These are phyloP conservation scores for Candida coleopterorum DNA, from an alignment of 805 yeast species.

Conservation along the genomic window DNA sequence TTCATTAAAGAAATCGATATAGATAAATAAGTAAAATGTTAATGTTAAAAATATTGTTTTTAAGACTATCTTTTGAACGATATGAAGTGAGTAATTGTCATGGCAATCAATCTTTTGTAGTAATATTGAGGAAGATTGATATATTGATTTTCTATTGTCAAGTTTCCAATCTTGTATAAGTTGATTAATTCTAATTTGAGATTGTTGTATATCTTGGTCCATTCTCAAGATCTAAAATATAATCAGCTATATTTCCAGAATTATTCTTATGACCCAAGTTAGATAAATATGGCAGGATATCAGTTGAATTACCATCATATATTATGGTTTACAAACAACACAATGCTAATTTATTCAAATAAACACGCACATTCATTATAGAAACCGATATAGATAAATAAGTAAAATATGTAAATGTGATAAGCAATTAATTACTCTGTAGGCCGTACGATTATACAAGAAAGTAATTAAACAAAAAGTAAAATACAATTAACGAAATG, in stretches of 20 bases:
- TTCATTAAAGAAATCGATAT: no score
- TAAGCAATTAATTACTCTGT: no score
- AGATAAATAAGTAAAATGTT: constrained; percentile 59
- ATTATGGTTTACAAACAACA: no score
- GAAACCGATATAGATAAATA: no score
- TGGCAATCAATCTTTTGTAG: constrained; percentile 19
- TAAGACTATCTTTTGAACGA: constrained; percentile 48
- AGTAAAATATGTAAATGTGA: no score
- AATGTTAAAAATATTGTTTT: constrained; percentile 61
- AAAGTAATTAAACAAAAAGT: no score
- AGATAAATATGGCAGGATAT: constrained; percentile 45
- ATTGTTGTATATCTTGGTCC: constrained; percentile 20
- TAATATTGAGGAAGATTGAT: constrained; percentile 42
- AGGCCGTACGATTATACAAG: no score
- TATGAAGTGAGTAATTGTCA: constrained; percentile 32
- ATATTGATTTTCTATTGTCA: constrained; percentile 12
- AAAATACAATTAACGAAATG: no score
- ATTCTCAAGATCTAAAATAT: constrained; percentile 54
- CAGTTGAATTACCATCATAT: constrained; percentile 54
- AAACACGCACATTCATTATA: no score
- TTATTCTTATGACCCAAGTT: constrained; percentile 47
- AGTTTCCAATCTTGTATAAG: constrained; percentile 29
- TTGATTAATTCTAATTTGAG: constrained; percentile 18
- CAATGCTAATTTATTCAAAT: no score
- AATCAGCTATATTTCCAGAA: constrained; percentile 62